Evolutionary conservation across 2,329 filamentous ascomycete species (phyloP).

Genomic region (Aspergillus terreus): DNA sequence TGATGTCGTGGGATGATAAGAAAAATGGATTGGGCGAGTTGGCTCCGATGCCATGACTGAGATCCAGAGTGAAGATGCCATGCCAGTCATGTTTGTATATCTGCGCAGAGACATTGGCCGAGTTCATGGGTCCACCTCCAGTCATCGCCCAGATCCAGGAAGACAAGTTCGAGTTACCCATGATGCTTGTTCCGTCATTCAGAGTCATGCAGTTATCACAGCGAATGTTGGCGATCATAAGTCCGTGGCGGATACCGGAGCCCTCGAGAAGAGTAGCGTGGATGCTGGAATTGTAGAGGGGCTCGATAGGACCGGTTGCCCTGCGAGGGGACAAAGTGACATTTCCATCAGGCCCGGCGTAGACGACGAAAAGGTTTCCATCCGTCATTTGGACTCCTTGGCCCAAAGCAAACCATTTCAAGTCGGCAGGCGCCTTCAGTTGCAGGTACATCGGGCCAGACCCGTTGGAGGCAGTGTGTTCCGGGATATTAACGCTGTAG

Average conservation of each 20-base stretch:
- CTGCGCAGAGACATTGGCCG: slow-evolving; percentile 40
- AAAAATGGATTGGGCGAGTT: slow-evolving; percentile 33
- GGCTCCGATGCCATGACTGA: slow-evolving; percentile 50
- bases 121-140: slow-evolving; percentile 46
- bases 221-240: slow-evolving; percentile 58
- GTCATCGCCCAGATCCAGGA: slow-evolving; percentile 27
- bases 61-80: slow-evolving; percentile 45
- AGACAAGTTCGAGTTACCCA: slow-evolving; percentile 15
- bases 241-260: slow-evolving; percentile 51
- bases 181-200: slow-evolving; percentile 14
- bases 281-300: slow-evolving; percentile 43
- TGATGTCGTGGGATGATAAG: slow-evolving; percentile 1
- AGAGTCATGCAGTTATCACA: slow-evolving; percentile 28
- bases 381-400: slow-evolving; percentile 54
- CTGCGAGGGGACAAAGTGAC: slow-evolving; percentile 59
- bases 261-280: slow-evolving; percentile 55
- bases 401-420: slow-evolving; percentile 57
- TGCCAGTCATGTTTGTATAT: slow-evolving; percentile 46
- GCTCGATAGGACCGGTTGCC: slow-evolving; percentile 48
- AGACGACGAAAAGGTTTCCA: slow-evolving; percentile 61
- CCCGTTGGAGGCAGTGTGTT: slow-evolving; percentile 45
- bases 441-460: slow-evolving; percentile 60
- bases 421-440: slow-evolving; percentile 43
- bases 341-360: slow-evolving; percentile 52
- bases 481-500: slow-evolving; percentile 55